Conservation (phyloP, 441 rosid species). For the Bruguiera hainesii region DNA sequence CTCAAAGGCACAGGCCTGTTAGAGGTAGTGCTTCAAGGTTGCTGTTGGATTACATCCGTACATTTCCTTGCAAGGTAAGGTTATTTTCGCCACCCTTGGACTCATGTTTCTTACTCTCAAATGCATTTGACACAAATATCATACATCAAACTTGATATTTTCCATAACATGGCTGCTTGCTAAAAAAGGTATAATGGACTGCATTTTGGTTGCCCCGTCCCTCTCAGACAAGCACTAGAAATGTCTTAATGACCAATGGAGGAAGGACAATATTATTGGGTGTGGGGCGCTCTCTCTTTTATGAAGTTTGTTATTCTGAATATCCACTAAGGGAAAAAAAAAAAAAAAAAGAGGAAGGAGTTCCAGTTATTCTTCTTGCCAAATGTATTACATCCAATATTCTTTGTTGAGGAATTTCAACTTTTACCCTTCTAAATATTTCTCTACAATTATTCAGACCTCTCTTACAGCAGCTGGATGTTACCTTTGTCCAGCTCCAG, state of each 20-base stretch:
- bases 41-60: slow-evolving; percentile 58
- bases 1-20: slow-evolving; percentile 83
- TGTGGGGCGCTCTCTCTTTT: no score
- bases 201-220: no score
- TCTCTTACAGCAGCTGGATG: slow-evolving; percentile 95
- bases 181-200: no score
- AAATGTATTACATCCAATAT: no score
- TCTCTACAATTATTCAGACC: slow-evolving; percentile 42
- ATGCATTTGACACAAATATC: background rate
- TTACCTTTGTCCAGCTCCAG: slow-evolving; percentile 84
- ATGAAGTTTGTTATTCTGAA: no score
- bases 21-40: slow-evolving; percentile 73
- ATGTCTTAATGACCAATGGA: no score
- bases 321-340: background rate
- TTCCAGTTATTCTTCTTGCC: no score
- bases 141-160: background rate
- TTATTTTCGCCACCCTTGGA: slow-evolving; percentile 12
- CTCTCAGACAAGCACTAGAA: no score
- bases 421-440: background rate
- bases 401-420: background rate
- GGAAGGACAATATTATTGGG: no score
- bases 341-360: background rate
- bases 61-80: slow-evolving; percentile 76
- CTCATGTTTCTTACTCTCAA: slow-evolving; percentile 10
- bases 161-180: no score